Evolutionary conservation across 1,284 basidiomycete genomes (phyloP), one percentile per base, ranked within the genome.

Genomic region (Papiliotrema laurentii): DNA sequence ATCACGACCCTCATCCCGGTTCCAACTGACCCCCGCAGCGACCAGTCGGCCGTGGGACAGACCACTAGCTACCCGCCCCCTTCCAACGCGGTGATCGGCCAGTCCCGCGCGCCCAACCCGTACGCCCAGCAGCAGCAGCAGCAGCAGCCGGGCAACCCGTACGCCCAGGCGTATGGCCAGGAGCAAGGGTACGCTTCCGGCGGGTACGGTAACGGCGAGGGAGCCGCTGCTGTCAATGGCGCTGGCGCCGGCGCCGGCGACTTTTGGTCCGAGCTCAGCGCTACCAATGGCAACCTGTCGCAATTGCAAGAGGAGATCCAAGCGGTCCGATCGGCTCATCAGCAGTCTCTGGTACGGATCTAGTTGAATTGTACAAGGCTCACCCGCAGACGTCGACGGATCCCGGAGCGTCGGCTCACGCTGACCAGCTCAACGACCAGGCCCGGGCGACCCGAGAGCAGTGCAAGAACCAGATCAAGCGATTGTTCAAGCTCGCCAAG

Each of bases 401-500:
- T 55, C 50, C 63, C 40, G 50, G 62, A 41, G 64, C 72, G 26
- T 52, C 68, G 39, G 55, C 58, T 11, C 51, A 71, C 49, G 68
- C 89, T 42, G 85, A 87, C 30, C 81, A 83, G 33, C 79, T 92
- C 44, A 80, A 90, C 18, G 80, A 81, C 38, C 85, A 89, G 53
- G 91, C 88, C 13, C 85, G 87, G 61, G 78, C 81, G 2, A 76
- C 89, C 16, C 89, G 87, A 62, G 75, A 80, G 37, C 79, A 81
- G 19, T 78, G 90, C 60, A 90, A 90, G 74, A 80, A 81, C 48
- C 79, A 87, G 46, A 82, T 93, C 69, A 87, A 92, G 73, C 79
- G 80, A 3, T 72, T 92, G 58, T 87, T 89, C 56, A 83, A 84
- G 37, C 70, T 80, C 36, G 85, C 86, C 40, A 82, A 85, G 45